phyloP scores from a whole-genome alignment of 2,329 filamentous ascomycete species.

The Trichoderma sp. region DNA sequence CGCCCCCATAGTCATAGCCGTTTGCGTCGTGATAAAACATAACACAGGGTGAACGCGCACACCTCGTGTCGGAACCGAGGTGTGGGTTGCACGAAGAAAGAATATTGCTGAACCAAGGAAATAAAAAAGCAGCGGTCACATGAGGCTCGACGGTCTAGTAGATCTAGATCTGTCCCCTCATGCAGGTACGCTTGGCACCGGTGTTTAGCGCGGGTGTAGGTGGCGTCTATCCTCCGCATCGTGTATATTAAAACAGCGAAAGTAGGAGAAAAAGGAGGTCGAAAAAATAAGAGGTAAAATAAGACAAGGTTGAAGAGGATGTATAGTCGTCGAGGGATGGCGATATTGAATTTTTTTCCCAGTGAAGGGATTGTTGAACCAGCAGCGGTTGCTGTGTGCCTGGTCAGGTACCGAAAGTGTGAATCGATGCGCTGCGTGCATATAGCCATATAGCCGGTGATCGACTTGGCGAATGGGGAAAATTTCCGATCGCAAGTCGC shows the following conservation, averaged over 20 bases:
- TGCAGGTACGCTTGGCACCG: constrained; percentile 7
- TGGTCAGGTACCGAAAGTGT: neutral
- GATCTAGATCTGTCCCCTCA: constrained; percentile 16
- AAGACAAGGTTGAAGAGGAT: neutral
- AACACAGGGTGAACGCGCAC: neutral
- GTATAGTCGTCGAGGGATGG: neutral
- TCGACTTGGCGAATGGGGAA: constrained; percentile 17
- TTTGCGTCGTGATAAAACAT: constrained; percentile 18
- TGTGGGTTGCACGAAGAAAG: neutral
- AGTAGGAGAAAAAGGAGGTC: neutral
- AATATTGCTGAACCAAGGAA: neutral
- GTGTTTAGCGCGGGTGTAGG: neutral
- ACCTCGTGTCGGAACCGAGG: neutral
- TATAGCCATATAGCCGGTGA: constrained; percentile 7
- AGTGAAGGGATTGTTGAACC: neutral
- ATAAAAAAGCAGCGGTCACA: neutral
- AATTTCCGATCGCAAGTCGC: constrained; percentile 12
- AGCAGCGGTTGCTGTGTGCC: neutral
- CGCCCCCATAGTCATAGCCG: constrained; percentile 14
- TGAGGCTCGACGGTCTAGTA: neutral
- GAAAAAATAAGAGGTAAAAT: neutral
- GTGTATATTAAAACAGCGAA: neutral
- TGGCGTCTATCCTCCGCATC: neutral
- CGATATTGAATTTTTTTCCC: neutral
- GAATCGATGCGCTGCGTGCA: constrained; percentile 1